A percentile compares a stretch with the other conserved stretches of the same genome.
phyloP scores from a whole-genome alignment of 352 stramenopile genomes.

The Phytophthora crassamura region DNA sequence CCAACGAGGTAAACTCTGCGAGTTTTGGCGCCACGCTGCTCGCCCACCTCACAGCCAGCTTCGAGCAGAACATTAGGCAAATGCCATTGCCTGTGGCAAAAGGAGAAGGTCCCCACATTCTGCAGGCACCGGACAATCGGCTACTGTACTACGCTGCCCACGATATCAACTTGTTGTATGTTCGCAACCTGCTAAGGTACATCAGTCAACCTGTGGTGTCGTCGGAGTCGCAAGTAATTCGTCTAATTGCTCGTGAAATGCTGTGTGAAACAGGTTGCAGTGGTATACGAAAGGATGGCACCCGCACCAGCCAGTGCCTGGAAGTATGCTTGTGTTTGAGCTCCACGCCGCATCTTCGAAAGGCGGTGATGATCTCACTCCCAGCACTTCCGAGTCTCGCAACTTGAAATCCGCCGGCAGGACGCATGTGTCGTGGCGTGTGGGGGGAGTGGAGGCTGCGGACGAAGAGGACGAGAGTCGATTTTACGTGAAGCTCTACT shows the following conservation, averaged over 20 bases:
- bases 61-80: conserved; percentile 64
- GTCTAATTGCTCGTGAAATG: neutral
- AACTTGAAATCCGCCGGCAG: conserved; percentile 15
- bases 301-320: conserved; percentile 70
- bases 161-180: conserved; percentile 84
- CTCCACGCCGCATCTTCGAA: conserved; percentile 48
- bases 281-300: conserved; percentile 80
- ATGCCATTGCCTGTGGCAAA: conserved; percentile 47
- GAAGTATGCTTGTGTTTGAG: conserved; percentile 83
- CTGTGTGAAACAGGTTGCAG: conserved; percentile 49
- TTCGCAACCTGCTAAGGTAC: conserved; percentile 76
- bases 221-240: no score
- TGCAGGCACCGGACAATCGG: conserved; percentile 57
- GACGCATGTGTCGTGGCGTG: conserved; percentile 20
- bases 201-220: neutral
- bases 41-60: conserved; percentile 77
- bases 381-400: conserved; percentile 24
- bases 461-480: conserved; percentile 26
- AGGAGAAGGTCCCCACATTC: conserved; percentile 58
- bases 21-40: conserved; percentile 82
- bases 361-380: neutral
- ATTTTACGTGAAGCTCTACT: conserved; percentile 78
- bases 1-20: conserved; percentile 78
- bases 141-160: conserved; percentile 81
- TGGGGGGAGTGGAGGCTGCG: conserved; percentile 1